phyloP scores from a whole-genome alignment of 2,329 filamentous ascomycete genomes.

The Ploettnerulaceae sp. region DNA sequence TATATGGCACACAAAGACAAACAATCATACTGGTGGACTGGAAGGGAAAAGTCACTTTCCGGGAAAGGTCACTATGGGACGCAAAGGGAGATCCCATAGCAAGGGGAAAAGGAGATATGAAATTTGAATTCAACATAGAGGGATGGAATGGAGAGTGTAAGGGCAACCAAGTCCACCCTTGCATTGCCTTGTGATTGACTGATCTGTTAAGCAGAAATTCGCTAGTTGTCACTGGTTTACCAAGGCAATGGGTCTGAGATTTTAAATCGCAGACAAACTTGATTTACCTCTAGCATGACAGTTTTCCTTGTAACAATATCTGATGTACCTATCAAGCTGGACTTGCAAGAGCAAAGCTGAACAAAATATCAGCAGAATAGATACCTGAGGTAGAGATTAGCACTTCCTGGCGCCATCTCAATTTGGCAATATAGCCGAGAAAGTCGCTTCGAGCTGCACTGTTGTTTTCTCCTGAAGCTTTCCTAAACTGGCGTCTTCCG shows the following conservation, averaged over 20 bases:
- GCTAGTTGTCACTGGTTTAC: neutral
- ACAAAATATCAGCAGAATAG: neutral
- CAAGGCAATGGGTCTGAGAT: neutral
- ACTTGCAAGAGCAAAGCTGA: too few relatives aligned
- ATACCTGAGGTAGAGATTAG: neutral
- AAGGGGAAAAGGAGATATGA: constrained; percentile 50
- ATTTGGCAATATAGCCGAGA: neutral
- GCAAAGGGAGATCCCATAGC: constrained; percentile 49
- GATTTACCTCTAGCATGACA: neutral
- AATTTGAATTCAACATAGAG: constrained; percentile 52
- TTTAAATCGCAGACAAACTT: neutral
- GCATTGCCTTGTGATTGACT: constrained; percentile 23
- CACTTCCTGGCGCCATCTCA: neutral
- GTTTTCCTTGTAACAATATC: too few relatives aligned
- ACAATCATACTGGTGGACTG: constrained; percentile 58
- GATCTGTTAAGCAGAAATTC: constrained; percentile 8
- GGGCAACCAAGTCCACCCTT: constrained; percentile 21
- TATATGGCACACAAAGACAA: constrained; percentile 63
- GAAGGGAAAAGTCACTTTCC: constrained; percentile 56
- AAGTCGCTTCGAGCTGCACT: neutral
- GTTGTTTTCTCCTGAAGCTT: neutral
- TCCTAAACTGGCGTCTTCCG: neutral
- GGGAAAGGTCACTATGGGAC: constrained; percentile 57
- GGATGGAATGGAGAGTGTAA: constrained; percentile 36
- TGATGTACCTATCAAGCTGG: too few relatives aligned